phyloP scores from a whole-genome alignment of 2,329 filamentous ascomycete genomes.

The Decorospora gaudefroyi region DNA sequence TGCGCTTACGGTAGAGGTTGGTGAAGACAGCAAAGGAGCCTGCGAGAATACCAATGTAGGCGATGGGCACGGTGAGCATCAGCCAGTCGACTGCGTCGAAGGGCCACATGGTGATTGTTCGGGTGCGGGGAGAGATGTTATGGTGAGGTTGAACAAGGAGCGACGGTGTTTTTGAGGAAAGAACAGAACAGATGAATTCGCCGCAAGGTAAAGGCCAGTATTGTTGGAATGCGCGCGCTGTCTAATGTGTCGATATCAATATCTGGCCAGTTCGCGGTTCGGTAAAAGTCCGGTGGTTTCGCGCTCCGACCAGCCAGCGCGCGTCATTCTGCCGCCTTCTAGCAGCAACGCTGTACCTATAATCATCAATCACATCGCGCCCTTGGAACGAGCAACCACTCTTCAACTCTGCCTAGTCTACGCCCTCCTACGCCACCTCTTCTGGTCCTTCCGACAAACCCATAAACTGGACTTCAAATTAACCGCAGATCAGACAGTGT shows the following conservation, averaged over 20 bases:
- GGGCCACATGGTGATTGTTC: constrained; percentile 40
- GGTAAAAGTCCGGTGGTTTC: constrained; percentile 17
- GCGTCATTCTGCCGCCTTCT: constrained; percentile 26
- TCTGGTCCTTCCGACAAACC: too few species aligned
- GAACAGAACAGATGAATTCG: constrained; percentile 6
- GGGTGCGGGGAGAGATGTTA: constrained; percentile 6
- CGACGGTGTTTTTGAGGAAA: constrained; percentile 20
- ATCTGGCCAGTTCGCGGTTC: constrained; percentile 32
- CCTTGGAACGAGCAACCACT: constrained; percentile 4
- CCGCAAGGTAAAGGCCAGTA: constrained; percentile 12
- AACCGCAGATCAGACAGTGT: not conserved
- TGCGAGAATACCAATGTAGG: constrained; percentile 85
- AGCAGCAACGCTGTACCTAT: constrained; percentile 12
- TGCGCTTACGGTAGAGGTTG: constrained; percentile 88
- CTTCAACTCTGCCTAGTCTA: constrained; percentile 14
- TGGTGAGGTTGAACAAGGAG: constrained; percentile 18
- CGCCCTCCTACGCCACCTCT: not conserved
- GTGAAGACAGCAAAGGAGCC: constrained; percentile 92
- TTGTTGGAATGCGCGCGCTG: constrained; percentile 4
- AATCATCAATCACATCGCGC: constrained; percentile 15
- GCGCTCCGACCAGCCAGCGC: constrained; percentile 17
- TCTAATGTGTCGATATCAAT: constrained; percentile 25
- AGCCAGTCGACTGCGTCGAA: constrained; percentile 71
- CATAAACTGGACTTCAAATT: not conserved
- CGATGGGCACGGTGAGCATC: constrained; percentile 81